phyloP scores from a whole-genome alignment of 2,329 filamentous ascomycete genomes.

The Xylaria polymorpha region DNA sequence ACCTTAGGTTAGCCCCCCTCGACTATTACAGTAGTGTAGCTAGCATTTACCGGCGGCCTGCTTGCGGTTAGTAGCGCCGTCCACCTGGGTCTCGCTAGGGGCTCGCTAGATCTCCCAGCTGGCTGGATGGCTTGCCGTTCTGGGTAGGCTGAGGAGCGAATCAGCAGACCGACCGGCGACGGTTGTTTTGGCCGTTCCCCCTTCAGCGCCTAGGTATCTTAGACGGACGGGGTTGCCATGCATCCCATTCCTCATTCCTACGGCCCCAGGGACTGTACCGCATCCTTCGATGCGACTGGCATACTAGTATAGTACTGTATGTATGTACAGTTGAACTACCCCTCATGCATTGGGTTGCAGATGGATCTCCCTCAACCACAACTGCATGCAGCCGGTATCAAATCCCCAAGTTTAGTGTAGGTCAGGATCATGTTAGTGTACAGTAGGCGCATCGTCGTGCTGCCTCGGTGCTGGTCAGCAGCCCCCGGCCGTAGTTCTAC shows the following conservation, averaged over 20 bases:
- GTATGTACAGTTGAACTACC: neutral
- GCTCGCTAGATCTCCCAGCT: conserved; percentile 36
- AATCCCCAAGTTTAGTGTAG: conserved; percentile 14
- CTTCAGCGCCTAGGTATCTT: conserved; percentile 24
- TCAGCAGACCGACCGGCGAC: conserved; percentile 23
- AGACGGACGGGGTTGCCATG: conserved; percentile 11
- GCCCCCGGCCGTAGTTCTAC: neutral
- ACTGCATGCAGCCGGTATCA: conserved; percentile 22
- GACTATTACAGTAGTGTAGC: conserved; percentile 2
- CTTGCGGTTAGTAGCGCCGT: conserved; percentile 35
- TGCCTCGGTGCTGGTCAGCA: conserved; percentile 23
- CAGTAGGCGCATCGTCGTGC: neutral
- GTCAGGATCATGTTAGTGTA: conserved; percentile 11
- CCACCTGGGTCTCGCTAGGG: conserved; percentile 31
- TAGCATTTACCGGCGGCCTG: conserved; percentile 12
- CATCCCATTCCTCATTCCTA: neutral
- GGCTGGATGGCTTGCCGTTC: conserved; percentile 32
- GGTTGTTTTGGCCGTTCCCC: conserved; percentile 1
- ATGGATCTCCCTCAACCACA: conserved; percentile 25
- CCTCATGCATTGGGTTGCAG: conserved; percentile 25
- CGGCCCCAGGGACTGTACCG: neutral
- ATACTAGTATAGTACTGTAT: neutral
- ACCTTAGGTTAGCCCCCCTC: neutral
- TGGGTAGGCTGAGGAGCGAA: conserved; percentile 22
- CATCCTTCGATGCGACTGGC: neutral